These are phyloP conservation scores for Mercurialis annua DNA, from an alignment of 345 rosid species.

Conservation along the genomic window DNA sequence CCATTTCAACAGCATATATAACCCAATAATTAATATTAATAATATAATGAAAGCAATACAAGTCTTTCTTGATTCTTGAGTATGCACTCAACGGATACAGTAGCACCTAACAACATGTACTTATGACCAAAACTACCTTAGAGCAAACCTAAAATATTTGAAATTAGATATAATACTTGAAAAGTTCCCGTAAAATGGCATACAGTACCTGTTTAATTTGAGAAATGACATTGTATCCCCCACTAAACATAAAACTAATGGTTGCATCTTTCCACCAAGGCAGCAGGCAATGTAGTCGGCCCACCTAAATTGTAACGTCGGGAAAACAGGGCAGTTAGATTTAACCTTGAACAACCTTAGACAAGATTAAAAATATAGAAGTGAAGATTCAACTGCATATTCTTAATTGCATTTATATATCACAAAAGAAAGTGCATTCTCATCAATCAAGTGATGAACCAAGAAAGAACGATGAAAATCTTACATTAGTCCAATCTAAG, in stretches of 20 bases:
- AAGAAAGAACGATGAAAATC: conserved; percentile 11
- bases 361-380: neutral
- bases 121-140: no score
- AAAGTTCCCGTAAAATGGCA: neutral
- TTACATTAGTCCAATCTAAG: conserved; percentile 78
- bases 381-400: neutral
- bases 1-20: neutral
- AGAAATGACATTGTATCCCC: conserved; percentile 70
- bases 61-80: neutral
- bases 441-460: neutral
- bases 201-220: conserved; percentile 53
- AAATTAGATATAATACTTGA: no score
- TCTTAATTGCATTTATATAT: neutral
- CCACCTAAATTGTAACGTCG: conserved; percentile 37
- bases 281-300: conserved; percentile 72
- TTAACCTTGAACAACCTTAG: neutral
- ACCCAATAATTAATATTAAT: neutral
- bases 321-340: conserved; percentile 1
- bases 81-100: neutral
- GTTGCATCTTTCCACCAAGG: conserved; percentile 93
- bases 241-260: conserved; percentile 65
- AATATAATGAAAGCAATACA: neutral
- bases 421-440: neutral
- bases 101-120: no score
- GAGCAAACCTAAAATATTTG: no score